Evolutionary conservation across 345 rosid species (phyloP).

Genomic region (Ricinus communis): DNA sequence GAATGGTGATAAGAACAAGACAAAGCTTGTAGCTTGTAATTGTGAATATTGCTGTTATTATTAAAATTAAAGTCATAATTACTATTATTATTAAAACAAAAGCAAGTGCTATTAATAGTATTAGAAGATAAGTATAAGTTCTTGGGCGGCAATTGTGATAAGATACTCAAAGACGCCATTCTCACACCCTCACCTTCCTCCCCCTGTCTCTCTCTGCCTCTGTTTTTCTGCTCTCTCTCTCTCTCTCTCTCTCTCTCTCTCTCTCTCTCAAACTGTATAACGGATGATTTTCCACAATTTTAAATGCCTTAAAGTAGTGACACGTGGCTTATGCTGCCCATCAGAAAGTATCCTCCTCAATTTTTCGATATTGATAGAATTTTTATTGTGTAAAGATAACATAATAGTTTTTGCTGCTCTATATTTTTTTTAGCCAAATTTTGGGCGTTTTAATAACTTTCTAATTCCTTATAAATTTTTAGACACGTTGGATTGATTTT

Average conservation of each 20-base stretch:
- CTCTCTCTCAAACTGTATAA: neutral
- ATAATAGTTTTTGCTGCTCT: too few species aligned
- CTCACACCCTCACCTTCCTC: neutral
- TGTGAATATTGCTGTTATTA: neutral
- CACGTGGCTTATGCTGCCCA: neutral
- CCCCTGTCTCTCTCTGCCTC: slow-evolving; percentile 3
- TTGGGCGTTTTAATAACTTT: too few species aligned
- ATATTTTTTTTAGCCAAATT: too few species aligned
- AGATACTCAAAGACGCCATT: slow-evolving; percentile 46
- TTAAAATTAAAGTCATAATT: slow-evolving; percentile 6
- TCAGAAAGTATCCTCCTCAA: too few species aligned
- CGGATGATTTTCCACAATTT: neutral
- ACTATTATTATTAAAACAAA: neutral
- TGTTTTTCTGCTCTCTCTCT: neutral
- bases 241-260: neutral
- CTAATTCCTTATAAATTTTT: too few species aligned
- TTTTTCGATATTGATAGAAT: too few species aligned
- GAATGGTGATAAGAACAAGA: slow-evolving; percentile 13
- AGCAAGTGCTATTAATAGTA: neutral
- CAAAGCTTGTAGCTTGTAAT: neutral
- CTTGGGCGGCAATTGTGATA: slow-evolving; percentile 36
- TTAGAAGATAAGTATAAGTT: slow-evolving; percentile 30
- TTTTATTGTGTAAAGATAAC: too few species aligned
- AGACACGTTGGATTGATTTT: too few species aligned
- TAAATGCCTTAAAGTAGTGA: neutral